A percentile compares a stretch with the other conserved stretches of the same genome.
phyloP scores from a whole-genome alignment of 306 rosid species.

The Senna tora region DNA sequence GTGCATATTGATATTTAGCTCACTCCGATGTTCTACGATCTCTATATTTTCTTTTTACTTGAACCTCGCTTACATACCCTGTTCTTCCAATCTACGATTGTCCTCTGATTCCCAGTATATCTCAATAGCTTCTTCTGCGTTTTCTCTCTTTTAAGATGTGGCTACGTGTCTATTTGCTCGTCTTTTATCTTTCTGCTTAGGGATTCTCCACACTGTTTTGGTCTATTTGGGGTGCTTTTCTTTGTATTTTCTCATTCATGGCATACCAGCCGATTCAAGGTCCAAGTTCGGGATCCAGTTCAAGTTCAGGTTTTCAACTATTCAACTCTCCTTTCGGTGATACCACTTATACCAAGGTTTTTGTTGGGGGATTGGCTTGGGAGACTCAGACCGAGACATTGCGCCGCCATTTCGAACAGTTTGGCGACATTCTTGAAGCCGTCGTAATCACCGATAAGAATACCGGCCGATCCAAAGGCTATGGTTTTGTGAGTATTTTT shows the following conservation, averaged over 20 bases:
- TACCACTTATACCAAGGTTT: constrained; percentile 91
- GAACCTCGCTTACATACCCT: constrained; percentile 11
- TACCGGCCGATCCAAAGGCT: constrained; percentile 94
- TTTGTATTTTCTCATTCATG: constrained; percentile 46
- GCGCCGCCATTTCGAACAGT: constrained; percentile 82
- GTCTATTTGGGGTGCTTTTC: constrained; percentile 15
- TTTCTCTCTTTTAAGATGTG: constrained; percentile 30
- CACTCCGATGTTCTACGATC: constrained; percentile 37
- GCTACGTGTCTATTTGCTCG: constrained; percentile 8
- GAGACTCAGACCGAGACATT: constrained; percentile 92
- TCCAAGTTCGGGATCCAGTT: constrained; percentile 80
- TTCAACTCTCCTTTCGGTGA: constrained; percentile 85
- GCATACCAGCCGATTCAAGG: constrained; percentile 78
- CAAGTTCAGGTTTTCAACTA: constrained; percentile 79
- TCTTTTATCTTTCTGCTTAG: constrained; percentile 12
- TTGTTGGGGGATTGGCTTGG: constrained; percentile 97
- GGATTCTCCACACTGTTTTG: constrained; percentile 19
- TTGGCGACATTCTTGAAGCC: constrained; percentile 94
- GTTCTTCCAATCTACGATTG: constrained; percentile 34
- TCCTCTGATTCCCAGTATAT: constrained; percentile 51
- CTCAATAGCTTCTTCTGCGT: constrained; percentile 42
- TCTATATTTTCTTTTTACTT: constrained; percentile 22
- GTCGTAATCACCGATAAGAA: constrained; percentile 91
- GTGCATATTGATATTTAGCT: constrained; percentile 31
- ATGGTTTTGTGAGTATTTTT: constrained; percentile 86